Percentiles rank a stretch among this genome's conserved stretches.
Evolutionary conservation across 768 basidiomycete genomes (phyloP).

Genomic region (Pulveroboletus frians): DNA sequence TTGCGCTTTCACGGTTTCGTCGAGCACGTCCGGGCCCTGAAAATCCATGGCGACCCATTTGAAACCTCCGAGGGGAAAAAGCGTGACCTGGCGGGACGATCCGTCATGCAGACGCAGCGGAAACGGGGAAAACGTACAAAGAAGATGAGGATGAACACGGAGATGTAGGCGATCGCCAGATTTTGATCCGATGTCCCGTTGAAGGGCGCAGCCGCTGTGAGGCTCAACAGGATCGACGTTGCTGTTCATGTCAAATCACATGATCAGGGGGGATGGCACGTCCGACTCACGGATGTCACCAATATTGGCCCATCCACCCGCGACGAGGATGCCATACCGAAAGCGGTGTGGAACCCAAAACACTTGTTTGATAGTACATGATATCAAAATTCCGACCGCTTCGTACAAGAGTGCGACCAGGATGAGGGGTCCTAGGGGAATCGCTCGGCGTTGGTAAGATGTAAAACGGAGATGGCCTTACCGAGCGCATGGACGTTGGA

Average conservation of each 20-base stretch:
- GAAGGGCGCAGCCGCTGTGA: conserved; percentile 60
- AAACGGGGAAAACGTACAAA: conserved; percentile 34
- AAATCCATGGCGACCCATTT: conserved; percentile 58
- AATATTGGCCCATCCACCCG: conserved; percentile 65
- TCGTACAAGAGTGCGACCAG: conserved; percentile 60
- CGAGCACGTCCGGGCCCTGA: conserved; percentile 55
- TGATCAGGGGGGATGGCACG: not conserved
- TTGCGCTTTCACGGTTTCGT: conserved; percentile 48
- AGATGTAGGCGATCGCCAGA: conserved; percentile 62
- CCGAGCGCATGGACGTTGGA: conserved; percentile 55
- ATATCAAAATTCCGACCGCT: conserved; percentile 46
- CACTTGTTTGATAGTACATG: conserved; percentile 51
- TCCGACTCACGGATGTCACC: conserved; percentile 61
- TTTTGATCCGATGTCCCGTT: conserved; percentile 51
- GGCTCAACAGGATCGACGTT: conserved; percentile 57
- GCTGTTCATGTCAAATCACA: conserved; percentile 36
- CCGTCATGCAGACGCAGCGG: not conserved
- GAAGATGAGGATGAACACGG: conserved; percentile 57
- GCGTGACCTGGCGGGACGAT: conserved; percentile 40
- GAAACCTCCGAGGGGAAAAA: conserved; percentile 61
- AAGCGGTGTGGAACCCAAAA: conserved; percentile 81
- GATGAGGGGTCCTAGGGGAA: conserved; percentile 50
- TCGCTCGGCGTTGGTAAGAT: not conserved
- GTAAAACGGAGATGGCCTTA: conserved; percentile 19
- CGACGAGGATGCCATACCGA: conserved; percentile 62